Percentiles rank a stretch among this genome's conserved stretches.
phyloP scores from a whole-genome alignment of 1,284 basidiomycete genomes.

The Rhodotorula sp. region DNA sequence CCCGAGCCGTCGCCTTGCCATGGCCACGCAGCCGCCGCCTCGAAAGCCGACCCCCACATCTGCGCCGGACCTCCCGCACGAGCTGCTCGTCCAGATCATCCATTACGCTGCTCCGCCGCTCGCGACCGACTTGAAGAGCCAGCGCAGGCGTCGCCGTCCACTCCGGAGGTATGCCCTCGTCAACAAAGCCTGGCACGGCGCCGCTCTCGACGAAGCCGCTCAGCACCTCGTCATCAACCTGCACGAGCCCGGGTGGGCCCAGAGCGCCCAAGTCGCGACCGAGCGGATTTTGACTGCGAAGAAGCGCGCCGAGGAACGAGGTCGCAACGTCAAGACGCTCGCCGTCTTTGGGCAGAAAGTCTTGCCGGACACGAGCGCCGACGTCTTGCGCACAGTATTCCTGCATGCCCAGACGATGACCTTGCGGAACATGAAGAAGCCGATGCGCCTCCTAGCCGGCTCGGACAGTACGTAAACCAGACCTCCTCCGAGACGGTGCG shows the following conservation, averaged over 20 bases:
- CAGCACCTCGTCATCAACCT: slow-evolving; percentile 1
- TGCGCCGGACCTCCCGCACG: slow-evolving; percentile 1
- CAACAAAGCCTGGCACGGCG: slow-evolving; percentile 1
- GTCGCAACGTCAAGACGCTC: neutral
- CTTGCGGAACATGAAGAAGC: neutral
- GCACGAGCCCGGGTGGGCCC: neutral
- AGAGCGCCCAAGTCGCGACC: slow-evolving; percentile 1
- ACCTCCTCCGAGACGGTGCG: neutral
- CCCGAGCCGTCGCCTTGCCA: neutral
- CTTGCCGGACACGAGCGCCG: neutral
- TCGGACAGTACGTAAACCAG: neutral
- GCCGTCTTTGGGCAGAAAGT: slow-evolving; percentile 5
- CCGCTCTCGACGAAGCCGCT: slow-evolving; percentile 10
- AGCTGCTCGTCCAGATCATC: neutral
- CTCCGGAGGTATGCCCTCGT: slow-evolving; percentile 7
- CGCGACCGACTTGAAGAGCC: neutral
- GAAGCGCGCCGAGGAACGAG: neutral
- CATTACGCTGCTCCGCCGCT: neutral
- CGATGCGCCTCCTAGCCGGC: neutral
- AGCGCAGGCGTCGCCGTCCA: slow-evolving; percentile 2
- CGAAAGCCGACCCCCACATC: neutral
- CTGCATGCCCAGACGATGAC: neutral
- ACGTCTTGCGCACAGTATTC: neutral
- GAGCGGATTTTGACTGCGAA: neutral
- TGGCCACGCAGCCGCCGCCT: neutral